Base-by-base conservation (phyloP, 257 asterid genomes). In the Cruciata laevipes region DNA sequence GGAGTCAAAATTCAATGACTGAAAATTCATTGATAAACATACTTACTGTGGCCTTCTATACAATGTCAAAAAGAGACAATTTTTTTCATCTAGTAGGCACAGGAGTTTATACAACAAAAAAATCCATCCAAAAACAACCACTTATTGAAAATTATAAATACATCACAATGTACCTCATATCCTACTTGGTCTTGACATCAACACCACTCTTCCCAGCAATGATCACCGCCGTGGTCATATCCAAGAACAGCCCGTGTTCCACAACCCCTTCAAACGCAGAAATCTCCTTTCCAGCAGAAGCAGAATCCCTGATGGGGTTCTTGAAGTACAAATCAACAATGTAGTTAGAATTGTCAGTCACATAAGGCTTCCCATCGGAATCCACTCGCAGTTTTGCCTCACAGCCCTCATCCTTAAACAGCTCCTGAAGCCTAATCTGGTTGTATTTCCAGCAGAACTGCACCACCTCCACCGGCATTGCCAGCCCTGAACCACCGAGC, bases 381-480 rank as follows among this genome's bases (percentile, higher is more conserved):
- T 78, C 84, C 77, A 87, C 66, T 74, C 98, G 74, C 81, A 92
- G 71, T 69, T 81, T 83, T 2, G 95, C 98, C 12, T 89, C 95
- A 67, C 83, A 79, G 11, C 89, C 95, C 74, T 87, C 91, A 3
- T 83, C 93, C 71, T 80, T 78, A 40, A 93, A 93, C 78, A 93
- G 14, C 8, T 84, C 97, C 69, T 71, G 73, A 70, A 93, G 75
- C 72, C 97, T 82, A 56, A 76, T 79, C 77, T 78, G 73, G 72
- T 87, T 87, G 51, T 87, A 83, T 20, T 85, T 82, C 95, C 91
- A 92, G 73, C 98, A 92, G 63, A 93, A 93, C 67, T 88, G 95
- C 44, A 90, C 99, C 25, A 93, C 99, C 68, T 93, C 96, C 0
- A 93, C 96, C 0, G 99, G 97, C 99, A 93, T 93, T 1, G 97